These are phyloP conservation scores for Alternaria rosae DNA, from an alignment of 2,329 filamentous ascomycete genomes.

Conservation along the genomic window DNA sequence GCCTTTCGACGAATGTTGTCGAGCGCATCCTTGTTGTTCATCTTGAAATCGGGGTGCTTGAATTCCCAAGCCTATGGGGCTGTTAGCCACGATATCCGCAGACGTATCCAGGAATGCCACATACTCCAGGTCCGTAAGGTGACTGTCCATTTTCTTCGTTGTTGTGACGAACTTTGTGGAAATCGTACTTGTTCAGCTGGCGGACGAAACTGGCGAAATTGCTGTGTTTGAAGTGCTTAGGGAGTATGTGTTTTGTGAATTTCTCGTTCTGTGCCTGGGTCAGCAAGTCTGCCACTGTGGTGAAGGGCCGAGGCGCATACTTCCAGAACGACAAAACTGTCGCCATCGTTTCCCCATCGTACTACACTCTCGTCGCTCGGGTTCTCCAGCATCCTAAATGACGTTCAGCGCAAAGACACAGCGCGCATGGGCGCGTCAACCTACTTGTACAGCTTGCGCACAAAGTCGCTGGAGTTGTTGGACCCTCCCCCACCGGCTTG, in stretches of 20 bases:
- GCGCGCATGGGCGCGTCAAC: conserved; percentile 31
- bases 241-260: conserved; percentile 95
- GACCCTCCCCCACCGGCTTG: conserved; percentile 53
- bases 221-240: conserved; percentile 99
- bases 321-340: conserved; percentile 97
- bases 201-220: conserved; percentile 97
- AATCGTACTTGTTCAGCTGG: conserved; percentile 96
- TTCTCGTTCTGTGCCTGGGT: conserved; percentile 79
- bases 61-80: conserved; percentile 83
- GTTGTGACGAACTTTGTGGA: conserved; percentile 94
- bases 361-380: conserved; percentile 92
- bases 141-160: conserved; percentile 86
- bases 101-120: neutral
- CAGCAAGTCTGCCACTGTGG: conserved; percentile 11
- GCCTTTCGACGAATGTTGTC: conserved; percentile 97
- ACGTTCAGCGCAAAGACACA: conserved; percentile 36
- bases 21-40: conserved; percentile 93
- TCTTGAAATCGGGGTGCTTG: conserved; percentile 94
- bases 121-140: conserved; percentile 80
- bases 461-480: conserved; percentile 95
- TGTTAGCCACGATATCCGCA: conserved; percentile 22
- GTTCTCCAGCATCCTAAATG: conserved; percentile 88
- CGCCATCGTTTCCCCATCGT: conserved; percentile 91
- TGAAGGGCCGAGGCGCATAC: conserved; percentile 58
- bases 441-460: conserved; percentile 98